Evolutionary conservation across 2,329 filamentous ascomycete species (phyloP), one percentile per base, ranked within the genome.

Genomic region (Cladophialophora exuberans): DNA sequence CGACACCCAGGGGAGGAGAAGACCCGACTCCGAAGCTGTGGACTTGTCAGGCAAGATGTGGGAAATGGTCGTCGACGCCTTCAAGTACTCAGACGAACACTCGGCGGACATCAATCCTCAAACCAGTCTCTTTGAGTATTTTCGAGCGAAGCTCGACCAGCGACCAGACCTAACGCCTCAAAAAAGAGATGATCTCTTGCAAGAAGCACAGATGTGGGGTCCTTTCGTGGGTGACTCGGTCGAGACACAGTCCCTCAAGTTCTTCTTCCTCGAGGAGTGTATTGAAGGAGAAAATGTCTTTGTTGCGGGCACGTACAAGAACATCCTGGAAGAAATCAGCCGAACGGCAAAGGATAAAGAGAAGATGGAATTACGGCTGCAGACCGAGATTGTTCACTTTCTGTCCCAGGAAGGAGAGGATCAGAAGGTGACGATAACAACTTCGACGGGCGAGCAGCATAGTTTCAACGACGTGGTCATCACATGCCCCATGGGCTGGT

Each of bases 211-310:
- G 54, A 78, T 84, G 69, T 87, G 83, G 83, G 84, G 83, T 31
- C 78, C 80, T 0, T 87, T 86, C 66, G 79, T 87, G 6, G 84
- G 84, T 5, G 82, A 81, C 56, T 75, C 80, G 0, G 73, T 85
- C 25, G 77, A 82, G 61, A 76, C 70, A 39, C 84, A 87, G 66
- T 85, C 82, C 63, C 67, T 87, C 57, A 83, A 79, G 63, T 87
- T 83, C 67, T 85, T 86, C 64, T 84, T 81, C 73, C 71, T 87
- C 23, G 84, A 87, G 64, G 83, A 86, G 65, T 85, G 82, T 54
- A 81, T 86, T 44, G 83, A 86, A 62, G 84, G 84, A 15, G 83
- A 82, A 66, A 86, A 85, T 62, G 76, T 83, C 26, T 85, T 86
- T 57, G 80, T 86, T 26, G 80, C 81, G 3, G 82, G 77, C 1